A percentile compares a stretch with the other conserved stretches of the same genome.
Conservation (phyloP, 2,329 filamentous ascomycete species). For the Aspergillus awamori region DNA sequence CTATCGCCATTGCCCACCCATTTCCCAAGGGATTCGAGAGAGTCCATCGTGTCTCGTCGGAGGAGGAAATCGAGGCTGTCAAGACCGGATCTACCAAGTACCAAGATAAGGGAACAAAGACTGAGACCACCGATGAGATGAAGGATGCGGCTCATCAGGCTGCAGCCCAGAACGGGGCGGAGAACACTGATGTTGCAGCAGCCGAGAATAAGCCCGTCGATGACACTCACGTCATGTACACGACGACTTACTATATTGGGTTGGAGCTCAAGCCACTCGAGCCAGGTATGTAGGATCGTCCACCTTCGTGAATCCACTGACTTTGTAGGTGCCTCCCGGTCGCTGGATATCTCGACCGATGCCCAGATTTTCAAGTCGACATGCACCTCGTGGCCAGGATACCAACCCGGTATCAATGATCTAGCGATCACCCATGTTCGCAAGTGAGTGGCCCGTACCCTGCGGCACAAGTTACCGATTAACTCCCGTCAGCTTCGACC, state of each 20-base stretch:
- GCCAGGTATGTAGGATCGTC: slow-evolving; percentile 61
- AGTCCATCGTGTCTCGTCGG: slow-evolving; percentile 68
- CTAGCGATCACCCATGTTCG: slow-evolving; percentile 81
- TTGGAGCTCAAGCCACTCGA: slow-evolving; percentile 74
- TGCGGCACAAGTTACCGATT: slow-evolving; percentile 12
- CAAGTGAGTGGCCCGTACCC: slow-evolving; percentile 63
- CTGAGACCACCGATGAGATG: slow-evolving; percentile 55
- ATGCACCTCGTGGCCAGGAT: slow-evolving; percentile 75
- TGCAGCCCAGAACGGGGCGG: slow-evolving; percentile 51
- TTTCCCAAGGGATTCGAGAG: slow-evolving; percentile 94
- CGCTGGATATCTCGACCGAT: slow-evolving; percentile 66
- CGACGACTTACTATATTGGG: slow-evolving; percentile 92
- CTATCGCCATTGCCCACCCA: slow-evolving; percentile 81
- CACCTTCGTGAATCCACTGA: slow-evolving; percentile 33
- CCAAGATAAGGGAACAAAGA: slow-evolving; percentile 58
- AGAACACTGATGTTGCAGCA: slow-evolving; percentile 43
- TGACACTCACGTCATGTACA: slow-evolving; percentile 66
- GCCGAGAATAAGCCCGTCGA: slow-evolving; percentile 40
- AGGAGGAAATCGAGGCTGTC: slow-evolving; percentile 64
- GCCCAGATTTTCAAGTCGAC: slow-evolving; percentile 85
- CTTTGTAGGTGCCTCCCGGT: slow-evolving; percentile 47
- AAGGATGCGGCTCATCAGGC: slow-evolving; percentile 54
- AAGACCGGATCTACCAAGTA: slow-evolving; percentile 64
- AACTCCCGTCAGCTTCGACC: slow-evolving; percentile 65
- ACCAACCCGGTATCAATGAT: slow-evolving; percentile 73